These are phyloP conservation scores for Pyricularia sp. DNA, from an alignment of 2,329 filamentous ascomycete genomes.

Conservation along the genomic window DNA sequence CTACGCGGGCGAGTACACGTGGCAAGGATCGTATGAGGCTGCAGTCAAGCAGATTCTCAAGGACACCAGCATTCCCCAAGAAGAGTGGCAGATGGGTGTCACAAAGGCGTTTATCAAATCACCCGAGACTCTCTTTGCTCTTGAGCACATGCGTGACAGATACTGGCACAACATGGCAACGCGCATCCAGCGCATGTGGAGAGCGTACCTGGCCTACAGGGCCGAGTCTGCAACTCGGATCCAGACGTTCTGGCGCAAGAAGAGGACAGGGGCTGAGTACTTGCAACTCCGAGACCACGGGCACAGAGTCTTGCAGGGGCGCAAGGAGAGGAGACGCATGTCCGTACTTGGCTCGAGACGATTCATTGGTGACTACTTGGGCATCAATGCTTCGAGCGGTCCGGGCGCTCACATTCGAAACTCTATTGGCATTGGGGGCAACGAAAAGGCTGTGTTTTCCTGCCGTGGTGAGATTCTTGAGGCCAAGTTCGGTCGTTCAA, in stretches of 20 bases:
- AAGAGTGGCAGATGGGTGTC: slow-evolving; percentile 95
- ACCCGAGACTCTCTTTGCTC: slow-evolving; percentile 88
- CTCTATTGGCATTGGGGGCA: slow-evolving; percentile 59
- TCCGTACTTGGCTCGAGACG: slow-evolving; percentile 85
- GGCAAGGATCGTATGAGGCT: slow-evolving; percentile 79
- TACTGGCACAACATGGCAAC: slow-evolving; percentile 99
- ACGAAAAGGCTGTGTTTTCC: slow-evolving; percentile 77
- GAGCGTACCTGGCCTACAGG: slow-evolving; percentile 88
- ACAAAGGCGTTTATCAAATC: slow-evolving; percentile 98
- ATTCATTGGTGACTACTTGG: slow-evolving; percentile 92
- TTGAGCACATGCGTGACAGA: slow-evolving; percentile 94
- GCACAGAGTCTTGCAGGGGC: slow-evolving; percentile 68
- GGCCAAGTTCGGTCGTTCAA: slow-evolving; percentile 92
- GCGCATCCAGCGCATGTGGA: slow-evolving; percentile 93
- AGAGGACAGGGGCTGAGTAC: slow-evolving; percentile 82
- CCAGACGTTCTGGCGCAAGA: slow-evolving; percentile 91
- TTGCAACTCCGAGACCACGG: slow-evolving; percentile 82
- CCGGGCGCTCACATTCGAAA: slow-evolving; percentile 73
- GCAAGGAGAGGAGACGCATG: slow-evolving; percentile 86
- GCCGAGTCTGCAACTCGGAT: slow-evolving; percentile 89
- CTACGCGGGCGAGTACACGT: slow-evolving; percentile 95
- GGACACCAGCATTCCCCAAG: slow-evolving; percentile 87
- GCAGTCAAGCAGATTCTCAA: slow-evolving; percentile 90
- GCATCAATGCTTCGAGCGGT: slow-evolving; percentile 70
- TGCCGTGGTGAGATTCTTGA: slow-evolving; percentile 85